Base-by-base conservation (phyloP, 2,329 filamentous ascomycete species). In the Trichoderma asperellum region DNA sequence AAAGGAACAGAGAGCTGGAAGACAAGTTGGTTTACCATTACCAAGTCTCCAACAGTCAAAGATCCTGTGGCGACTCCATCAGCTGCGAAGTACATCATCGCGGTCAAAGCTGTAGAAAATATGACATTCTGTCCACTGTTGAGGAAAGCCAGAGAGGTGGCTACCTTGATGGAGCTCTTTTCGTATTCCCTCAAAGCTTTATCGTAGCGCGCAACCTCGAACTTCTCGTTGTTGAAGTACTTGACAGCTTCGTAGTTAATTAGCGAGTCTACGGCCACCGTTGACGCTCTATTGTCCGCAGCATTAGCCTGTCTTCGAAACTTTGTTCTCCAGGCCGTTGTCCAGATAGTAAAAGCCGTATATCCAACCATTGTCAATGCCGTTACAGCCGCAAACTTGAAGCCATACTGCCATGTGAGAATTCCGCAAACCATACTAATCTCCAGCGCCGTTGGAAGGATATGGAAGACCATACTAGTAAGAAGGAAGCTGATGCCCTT, bases 231-330 rank as follows among this genome's bases (percentile, higher is more conserved):
- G 83, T 99, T 99, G 83, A 98, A 99, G 83, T 98, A 97, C 81
- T 99, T 99, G 77, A 99, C 96, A 16, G 96, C 95, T 81, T 99
- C 96, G 77, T 97, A 99, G 82, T 99, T 99, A 84, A 99, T 97
- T 62, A 99, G 83, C 0, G 94, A 97, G 81, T 99, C 96, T 1
- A 98, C 94, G 0, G 95, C 95, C 8, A 98, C 93, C 0, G 95
- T 98, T 0, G 95, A 96, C 0, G 93, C 96, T 77, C 90, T 93
- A 81, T 98, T 99, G 75, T 99, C 96, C 0, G 96, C 96, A 6
- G 94, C 93, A 78, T 99, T 99, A 49, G 96, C 94, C 80, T 96
- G 92, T 75, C 95, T 92, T 58, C 96, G 88, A 79, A 99, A 99
- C 79, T 96, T 96, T 3, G 96, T 99, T 75, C 96, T 88, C 96